phyloP scores from a whole-genome alignment of 441 rosid species.

The Populus hybrid region DNA sequence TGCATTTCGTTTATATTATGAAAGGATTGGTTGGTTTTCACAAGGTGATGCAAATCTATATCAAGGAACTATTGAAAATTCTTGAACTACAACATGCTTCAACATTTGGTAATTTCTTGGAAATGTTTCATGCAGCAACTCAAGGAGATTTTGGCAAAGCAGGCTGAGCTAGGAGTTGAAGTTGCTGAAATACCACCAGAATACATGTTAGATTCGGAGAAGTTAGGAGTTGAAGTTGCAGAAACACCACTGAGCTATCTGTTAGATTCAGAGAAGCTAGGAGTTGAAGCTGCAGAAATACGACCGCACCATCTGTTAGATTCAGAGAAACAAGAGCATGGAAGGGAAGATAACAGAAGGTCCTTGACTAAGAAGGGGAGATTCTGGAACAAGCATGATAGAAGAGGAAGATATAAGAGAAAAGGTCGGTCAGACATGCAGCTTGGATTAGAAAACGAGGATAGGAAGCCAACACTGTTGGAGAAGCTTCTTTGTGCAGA shows the following conservation, averaged over 20 bases:
- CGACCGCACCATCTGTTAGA: constrained; percentile 63
- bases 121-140: constrained; percentile 64
- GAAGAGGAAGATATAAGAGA: constrained; percentile 43
- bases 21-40: not conserved
- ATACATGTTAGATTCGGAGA: constrained; percentile 46
- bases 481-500: constrained; percentile 78
- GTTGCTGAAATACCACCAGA: constrained; percentile 86
- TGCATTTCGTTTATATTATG: not conserved
- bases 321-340: constrained; percentile 39
- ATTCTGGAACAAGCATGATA: constrained; percentile 38
- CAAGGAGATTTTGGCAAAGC: constrained; percentile 77
- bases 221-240: constrained; percentile 86
- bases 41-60: not conserved
- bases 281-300: constrained; percentile 86
- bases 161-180: constrained; percentile 85
- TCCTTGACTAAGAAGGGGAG: constrained; percentile 35
- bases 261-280: constrained; percentile 46
- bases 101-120: not conserved
- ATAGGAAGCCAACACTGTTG: constrained; percentile 59
- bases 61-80: not conserved
- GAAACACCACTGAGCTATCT: constrained; percentile 77
- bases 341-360: constrained; percentile 29
- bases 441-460: constrained; percentile 18
- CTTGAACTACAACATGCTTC: not conserved
- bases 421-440: constrained; percentile 31